phyloP scores from a whole-genome alignment of 345 rosid species.

The Citrus mangshanensis region DNA sequence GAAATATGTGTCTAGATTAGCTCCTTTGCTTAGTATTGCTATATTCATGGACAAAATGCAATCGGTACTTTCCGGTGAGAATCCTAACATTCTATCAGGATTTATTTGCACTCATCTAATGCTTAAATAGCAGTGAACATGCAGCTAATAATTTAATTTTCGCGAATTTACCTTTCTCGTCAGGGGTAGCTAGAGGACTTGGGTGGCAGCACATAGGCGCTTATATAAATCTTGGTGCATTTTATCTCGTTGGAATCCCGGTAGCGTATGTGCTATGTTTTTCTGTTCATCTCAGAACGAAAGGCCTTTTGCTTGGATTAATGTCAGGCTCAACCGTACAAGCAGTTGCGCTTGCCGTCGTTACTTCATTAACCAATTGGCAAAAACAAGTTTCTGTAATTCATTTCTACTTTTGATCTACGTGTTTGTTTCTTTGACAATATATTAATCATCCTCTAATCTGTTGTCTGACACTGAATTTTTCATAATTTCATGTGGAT shows the following conservation, averaged over 20 bases:
- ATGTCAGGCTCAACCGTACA: constrained; percentile 39
- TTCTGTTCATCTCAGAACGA: constrained; percentile 30
- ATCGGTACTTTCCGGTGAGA: constrained; percentile 36
- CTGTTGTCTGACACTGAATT: neutral
- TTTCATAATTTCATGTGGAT: neutral
- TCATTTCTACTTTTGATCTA: neutral
- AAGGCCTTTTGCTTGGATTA: constrained; percentile 63
- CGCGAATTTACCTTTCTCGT: neutral
- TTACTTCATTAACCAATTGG: constrained; percentile 53
- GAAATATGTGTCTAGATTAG: constrained; percentile 30
- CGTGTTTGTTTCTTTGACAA: neutral
- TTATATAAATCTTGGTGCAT: constrained; percentile 56
- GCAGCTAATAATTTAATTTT: neutral
- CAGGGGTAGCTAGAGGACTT: constrained; percentile 65
- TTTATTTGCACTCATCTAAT: neutral
- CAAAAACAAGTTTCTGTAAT: constrained; percentile 39
- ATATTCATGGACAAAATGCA: constrained; percentile 33
- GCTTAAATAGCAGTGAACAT: neutral
- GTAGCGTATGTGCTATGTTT: constrained; percentile 42
- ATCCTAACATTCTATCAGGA: neutral
- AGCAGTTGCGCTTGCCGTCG: constrained; percentile 32
- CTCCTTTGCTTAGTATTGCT: constrained; percentile 30
- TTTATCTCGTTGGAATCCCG: constrained; percentile 56
- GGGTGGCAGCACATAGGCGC: constrained; percentile 72
- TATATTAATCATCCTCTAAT: neutral